A percentile compares a stretch with the other conserved stretches of the same genome.
phyloP scores from a whole-genome alignment of 257 asterid genomes.

The Cinchona pubescens region DNA sequence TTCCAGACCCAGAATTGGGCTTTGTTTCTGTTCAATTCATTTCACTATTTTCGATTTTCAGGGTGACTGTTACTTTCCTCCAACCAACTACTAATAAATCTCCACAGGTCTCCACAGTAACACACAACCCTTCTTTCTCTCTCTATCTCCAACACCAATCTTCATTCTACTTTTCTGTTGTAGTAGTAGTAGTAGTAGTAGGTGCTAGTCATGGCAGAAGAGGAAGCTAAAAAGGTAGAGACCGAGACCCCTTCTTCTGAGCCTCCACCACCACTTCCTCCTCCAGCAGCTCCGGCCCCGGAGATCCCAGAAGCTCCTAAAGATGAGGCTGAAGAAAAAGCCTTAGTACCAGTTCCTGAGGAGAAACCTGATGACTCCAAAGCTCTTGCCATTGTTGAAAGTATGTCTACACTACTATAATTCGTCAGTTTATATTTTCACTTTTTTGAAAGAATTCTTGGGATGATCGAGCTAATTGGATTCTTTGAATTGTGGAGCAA shows the following conservation, averaged over 20 bases:
- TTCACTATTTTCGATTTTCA: not conserved
- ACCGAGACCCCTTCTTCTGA: constrained; percentile 19
- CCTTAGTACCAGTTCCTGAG: constrained; percentile 42
- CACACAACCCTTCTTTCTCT: no score
- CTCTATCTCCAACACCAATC: not conserved
- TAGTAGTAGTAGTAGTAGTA: no score
- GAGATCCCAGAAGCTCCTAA: constrained; percentile 36
- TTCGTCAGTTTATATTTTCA: not conserved
- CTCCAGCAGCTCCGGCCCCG: constrained; percentile 15
- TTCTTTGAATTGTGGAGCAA: not conserved
- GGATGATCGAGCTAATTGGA: not conserved
- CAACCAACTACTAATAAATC: constrained; percentile 1
- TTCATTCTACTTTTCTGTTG: not conserved
- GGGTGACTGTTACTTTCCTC: constrained; percentile 19
- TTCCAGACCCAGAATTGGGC: not conserved
- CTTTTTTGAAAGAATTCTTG: not conserved
- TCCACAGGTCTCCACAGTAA: not conserved
- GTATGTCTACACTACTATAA: constrained; percentile 11
- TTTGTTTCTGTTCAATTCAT: not conserved
- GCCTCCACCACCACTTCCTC: constrained; percentile 19
- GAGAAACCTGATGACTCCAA: constrained; percentile 63
- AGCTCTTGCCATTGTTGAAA: constrained; percentile 68
- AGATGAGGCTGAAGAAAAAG: constrained; percentile 71
- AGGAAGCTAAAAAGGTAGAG: constrained; percentile 29
- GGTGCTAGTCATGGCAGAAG: constrained; percentile 16